Percentiles rank a stretch among this genome's conserved stretches.
Conservation (phyloP, 208 protist species). For the Angomonas deanei region DNA sequence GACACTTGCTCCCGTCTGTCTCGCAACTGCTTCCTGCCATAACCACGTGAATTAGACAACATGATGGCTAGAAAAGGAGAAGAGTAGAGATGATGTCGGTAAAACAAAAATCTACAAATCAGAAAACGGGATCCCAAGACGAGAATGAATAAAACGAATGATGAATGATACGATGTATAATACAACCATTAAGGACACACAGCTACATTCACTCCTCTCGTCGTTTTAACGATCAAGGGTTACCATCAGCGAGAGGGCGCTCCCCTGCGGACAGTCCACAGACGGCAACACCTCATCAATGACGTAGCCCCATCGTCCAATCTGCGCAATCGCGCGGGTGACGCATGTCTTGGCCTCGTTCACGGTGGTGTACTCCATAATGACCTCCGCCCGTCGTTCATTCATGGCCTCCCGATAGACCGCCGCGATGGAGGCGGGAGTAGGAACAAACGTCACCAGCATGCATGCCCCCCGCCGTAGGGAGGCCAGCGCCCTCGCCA, state of each 20-base stretch:
- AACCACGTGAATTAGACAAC: slow-evolving; percentile 61
- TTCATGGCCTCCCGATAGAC: slow-evolving; percentile 27
- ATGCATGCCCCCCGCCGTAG: slow-evolving; percentile 37
- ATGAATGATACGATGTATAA: neutral
- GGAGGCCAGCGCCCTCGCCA: slow-evolving; percentile 32
- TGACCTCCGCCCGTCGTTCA: slow-evolving; percentile 34
- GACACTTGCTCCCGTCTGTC: slow-evolving; percentile 27
- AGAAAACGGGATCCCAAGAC: too few relatives aligned
- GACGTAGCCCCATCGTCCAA: slow-evolving; percentile 50
- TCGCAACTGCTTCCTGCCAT: slow-evolving; percentile 24
- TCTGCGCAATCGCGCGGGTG: slow-evolving; percentile 46
- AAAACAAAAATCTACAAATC: neutral
- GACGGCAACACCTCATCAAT: slow-evolving; percentile 67
- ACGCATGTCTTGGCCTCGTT: slow-evolving; percentile 37
- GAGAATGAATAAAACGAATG: neutral
- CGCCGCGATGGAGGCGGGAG: slow-evolving; percentile 26
- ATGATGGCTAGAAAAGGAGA: slow-evolving; percentile 18
- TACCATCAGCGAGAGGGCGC: slow-evolving; percentile 49
- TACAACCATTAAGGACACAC: neutral
- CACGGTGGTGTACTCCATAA: slow-evolving; percentile 27
- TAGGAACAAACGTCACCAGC: slow-evolving; percentile 49
- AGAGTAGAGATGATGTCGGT: neutral
- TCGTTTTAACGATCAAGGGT: slow-evolving; percentile 15
- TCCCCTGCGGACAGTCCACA: slow-evolving; percentile 50
- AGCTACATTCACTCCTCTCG: neutral